Evolutionary conservation across 805 yeast species (phyloP).

Genomic region (Ogataea kodamae): DNA sequence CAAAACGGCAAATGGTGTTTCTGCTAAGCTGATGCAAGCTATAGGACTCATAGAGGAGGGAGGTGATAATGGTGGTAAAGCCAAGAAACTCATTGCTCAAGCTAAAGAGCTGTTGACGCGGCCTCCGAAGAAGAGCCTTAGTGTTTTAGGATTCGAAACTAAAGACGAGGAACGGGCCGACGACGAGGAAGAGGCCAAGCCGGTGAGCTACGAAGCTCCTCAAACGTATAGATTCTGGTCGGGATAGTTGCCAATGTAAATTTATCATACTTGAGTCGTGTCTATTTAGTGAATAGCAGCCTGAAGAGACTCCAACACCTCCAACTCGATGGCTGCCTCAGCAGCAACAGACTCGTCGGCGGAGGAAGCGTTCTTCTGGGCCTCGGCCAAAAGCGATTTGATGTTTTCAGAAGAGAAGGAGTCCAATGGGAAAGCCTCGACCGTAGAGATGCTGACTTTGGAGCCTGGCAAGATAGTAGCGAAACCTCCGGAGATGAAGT

Average conservation of each 20-base stretch:
- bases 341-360: conserved; percentile 87
- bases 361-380: conserved; percentile 84
- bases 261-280: conserved; percentile 11
- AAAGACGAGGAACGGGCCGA: conserved; percentile 21
- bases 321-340: conserved; percentile 92
- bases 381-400: conserved; percentile 81
- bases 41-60: conserved; percentile 26
- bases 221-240: conserved; percentile 66
- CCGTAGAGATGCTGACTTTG: conserved; percentile 82
- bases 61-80: conserved; percentile 12
- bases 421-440: conserved; percentile 92
- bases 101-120: conserved; percentile 28
- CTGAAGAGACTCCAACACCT: conserved; percentile 92
- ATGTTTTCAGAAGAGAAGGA: conserved; percentile 78
- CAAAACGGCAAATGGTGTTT: conserved; percentile 50
- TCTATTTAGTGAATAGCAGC: conserved; percentile 44
- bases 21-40: conserved; percentile 43
- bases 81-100: conserved; percentile 26
- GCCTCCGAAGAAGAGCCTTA: conserved; percentile 33
- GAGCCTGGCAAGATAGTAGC: conserved; percentile 96
- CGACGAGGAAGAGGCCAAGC: conserved; percentile 42
- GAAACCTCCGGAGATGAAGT: conserved; percentile 92
- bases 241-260: conserved; percentile 31
- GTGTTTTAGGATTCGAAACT: conserved; percentile 28
- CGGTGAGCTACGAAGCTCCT: conserved; percentile 59